These are phyloP conservation scores for Neophaeococcomyces aloes DNA, from an alignment of 2,329 filamentous ascomycete species.

Conservation along the genomic window DNA sequence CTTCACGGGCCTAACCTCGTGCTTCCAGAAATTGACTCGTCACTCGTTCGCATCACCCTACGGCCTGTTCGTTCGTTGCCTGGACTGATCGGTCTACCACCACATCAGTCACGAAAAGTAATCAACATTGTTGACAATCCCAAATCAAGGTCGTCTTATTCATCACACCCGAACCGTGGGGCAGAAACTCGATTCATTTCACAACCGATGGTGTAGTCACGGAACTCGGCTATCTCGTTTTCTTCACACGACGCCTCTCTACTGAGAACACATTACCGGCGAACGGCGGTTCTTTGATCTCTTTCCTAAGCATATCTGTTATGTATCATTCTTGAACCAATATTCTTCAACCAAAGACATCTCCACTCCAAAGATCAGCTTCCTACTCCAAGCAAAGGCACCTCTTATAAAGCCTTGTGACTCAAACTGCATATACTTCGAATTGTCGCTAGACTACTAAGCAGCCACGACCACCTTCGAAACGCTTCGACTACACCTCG, in stretches of 20 bases:
- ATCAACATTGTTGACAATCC: neutral
- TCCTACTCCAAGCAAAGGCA: neutral
- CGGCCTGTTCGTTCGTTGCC: neutral
- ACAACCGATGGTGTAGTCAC: neutral
- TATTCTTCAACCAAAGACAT: too few relatives aligned
- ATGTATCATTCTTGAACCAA: neutral
- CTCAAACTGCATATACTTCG: too few relatives aligned
- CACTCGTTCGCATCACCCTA: neutral
- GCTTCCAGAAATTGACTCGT: neutral
- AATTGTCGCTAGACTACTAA: too few relatives aligned
- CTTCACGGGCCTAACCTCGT: too few relatives aligned
- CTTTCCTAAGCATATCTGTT: neutral
- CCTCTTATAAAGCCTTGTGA: too few relatives aligned
- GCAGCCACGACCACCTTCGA: too few relatives aligned
- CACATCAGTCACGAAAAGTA: neutral
- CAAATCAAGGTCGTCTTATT: too few relatives aligned
- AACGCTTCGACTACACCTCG: too few relatives aligned
- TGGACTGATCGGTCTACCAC: neutral
- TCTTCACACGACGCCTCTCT: neutral
- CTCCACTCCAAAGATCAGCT: neutral
- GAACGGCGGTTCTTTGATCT: neutral
- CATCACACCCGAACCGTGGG: neutral
- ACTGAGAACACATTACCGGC: neutral
- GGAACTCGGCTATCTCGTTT: neutral
- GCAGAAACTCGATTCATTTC: neutral